phyloP scores from a whole-genome alignment of 495 filamentous ascomycete species.

The Aspergillus indologenus region DNA sequence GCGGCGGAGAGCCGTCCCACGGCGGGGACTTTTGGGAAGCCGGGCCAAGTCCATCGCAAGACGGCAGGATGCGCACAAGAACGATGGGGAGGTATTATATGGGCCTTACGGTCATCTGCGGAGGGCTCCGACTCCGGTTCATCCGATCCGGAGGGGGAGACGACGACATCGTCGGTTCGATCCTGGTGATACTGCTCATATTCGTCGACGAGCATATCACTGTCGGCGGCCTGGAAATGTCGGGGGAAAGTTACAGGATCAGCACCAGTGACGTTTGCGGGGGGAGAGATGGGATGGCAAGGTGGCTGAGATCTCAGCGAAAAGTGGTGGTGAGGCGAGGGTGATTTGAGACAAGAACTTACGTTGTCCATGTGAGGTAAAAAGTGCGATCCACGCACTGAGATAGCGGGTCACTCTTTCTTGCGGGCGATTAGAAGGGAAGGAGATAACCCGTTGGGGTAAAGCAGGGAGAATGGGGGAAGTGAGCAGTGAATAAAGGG shows the following conservation, averaged over 20 bases:
- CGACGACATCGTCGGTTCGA: conserved; percentile 79
- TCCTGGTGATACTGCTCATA: conserved; percentile 73
- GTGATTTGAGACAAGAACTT: conserved; percentile 30
- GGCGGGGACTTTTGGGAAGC: conserved; percentile 10
- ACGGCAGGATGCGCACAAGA: not conserved
- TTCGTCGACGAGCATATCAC: conserved; percentile 69
- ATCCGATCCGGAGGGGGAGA: conserved; percentile 63
- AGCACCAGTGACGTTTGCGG: not conserved
- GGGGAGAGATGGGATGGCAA: not conserved
- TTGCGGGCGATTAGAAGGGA: conserved; percentile 5
- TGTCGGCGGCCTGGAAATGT: conserved; percentile 38
- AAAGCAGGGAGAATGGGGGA: conserved; percentile 6
- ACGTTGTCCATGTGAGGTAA: conserved; percentile 49
- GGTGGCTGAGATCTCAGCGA: not conserved
- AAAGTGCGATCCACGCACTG: conserved; percentile 32
- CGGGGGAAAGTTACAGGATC: not conserved
- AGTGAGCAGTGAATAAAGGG: too few relatives aligned
- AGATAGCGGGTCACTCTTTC: conserved; percentile 27
- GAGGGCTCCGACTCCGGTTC: conserved; percentile 52
- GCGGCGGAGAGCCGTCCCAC: conserved; percentile 5
- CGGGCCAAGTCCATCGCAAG: conserved; percentile 1
- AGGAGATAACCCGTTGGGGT: not conserved
- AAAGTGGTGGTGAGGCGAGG: conserved; percentile 18
- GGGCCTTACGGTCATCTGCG: conserved; percentile 69
- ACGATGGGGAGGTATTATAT: conserved; percentile 9